These are phyloP conservation scores for Chlorella sp. DNA, from an alignment of 139 green algal genomes.

Conservation along the genomic window DNA sequence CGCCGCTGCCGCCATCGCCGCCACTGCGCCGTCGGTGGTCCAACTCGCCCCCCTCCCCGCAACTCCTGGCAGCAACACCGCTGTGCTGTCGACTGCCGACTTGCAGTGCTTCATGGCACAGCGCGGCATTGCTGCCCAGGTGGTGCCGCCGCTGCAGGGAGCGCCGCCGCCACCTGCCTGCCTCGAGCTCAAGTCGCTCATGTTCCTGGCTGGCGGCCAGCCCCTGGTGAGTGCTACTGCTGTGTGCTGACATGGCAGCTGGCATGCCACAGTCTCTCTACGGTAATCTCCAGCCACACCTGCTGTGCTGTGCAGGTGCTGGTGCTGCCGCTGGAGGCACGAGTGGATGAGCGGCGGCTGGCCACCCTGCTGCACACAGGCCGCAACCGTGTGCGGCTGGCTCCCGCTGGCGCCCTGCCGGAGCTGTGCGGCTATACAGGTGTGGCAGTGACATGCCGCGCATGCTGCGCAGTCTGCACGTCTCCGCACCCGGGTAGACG, in stretches of 20 bases:
- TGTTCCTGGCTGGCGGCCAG: conserved; percentile 1
- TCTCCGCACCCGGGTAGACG: neutral
- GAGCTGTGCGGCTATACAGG: conserved; percentile 33
- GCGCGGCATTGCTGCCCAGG: neutral
- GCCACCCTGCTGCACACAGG: neutral
- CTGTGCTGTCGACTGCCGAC: neutral
- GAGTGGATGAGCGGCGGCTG: conserved; percentile 7
- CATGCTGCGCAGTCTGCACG: neutral
- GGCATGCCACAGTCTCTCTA: neutral
- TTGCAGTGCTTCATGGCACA: neutral
- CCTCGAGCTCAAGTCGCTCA: conserved; percentile 20
- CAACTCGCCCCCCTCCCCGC: neutral
- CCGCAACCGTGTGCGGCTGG: conserved; percentile 1
- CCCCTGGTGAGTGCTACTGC: neutral
- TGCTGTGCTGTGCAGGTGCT: neutral
- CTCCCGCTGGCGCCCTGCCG: neutral
- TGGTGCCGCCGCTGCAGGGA: conserved; percentile 6
- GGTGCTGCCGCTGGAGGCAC: conserved; percentile 7
- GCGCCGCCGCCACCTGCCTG: neutral
- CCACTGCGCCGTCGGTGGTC: neutral
- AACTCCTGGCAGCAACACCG: neutral
- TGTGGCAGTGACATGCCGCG: neutral
- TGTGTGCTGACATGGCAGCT: no score
- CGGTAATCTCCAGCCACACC: no score
- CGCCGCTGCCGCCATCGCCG: neutral